Evolutionary conservation across 73 alveolate genomes (phyloP).

Genomic region (Tetrahymena elliotti): DNA sequence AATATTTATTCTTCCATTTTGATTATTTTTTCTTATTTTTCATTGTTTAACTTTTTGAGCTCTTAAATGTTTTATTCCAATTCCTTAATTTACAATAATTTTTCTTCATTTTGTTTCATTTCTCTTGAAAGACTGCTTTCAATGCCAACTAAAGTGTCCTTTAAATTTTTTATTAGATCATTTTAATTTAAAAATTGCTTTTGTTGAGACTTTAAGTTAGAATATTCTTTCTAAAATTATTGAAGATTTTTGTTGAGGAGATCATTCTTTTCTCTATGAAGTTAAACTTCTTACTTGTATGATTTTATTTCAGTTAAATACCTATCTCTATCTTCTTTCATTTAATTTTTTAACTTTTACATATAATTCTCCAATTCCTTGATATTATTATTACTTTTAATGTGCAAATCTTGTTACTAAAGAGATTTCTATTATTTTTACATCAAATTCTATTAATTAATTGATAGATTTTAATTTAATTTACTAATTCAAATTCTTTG

Average conservation of each 20-base stretch:
- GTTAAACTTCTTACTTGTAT: background rate
- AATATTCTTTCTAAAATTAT: background rate
- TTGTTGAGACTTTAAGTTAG: background rate
- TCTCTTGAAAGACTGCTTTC: background rate
- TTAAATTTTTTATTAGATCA: background rate
- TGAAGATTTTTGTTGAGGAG: background rate
- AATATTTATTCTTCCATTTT: background rate
- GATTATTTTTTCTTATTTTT: background rate
- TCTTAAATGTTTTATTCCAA: background rate
- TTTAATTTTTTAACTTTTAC: background rate
- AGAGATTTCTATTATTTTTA: background rate
- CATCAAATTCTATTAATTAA: background rate
- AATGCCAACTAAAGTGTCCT: background rate
- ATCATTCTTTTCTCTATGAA: background rate
- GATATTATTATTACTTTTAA: background rate
- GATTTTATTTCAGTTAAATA: background rate
- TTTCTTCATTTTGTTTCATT: background rate
- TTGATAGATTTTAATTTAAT: background rate
- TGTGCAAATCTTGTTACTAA: background rate
- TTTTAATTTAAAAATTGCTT: background rate
- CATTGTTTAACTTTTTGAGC: background rate
- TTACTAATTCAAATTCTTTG: background rate
- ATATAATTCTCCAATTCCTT: background rate
- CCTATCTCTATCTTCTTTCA: background rate
- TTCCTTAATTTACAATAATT: background rate